Conservation (phyloP, 768 basidiomycete species). For the Tephrocybe rancida region DNA sequence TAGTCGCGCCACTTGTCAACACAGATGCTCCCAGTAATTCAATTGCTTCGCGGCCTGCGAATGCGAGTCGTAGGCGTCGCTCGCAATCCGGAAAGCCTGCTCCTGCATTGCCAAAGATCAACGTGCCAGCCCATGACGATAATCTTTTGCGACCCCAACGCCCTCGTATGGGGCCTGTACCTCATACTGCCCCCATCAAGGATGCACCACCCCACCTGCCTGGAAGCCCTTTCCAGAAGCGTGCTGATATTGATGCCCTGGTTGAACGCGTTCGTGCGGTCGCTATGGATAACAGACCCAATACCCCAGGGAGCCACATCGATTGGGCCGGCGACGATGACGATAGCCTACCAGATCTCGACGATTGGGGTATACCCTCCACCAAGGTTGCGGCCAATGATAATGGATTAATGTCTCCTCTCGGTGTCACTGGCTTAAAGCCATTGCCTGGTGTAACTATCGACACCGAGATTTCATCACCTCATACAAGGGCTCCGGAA, state of each 20-base stretch:
- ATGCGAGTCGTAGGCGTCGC: constrained; percentile 51
- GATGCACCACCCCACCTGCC: constrained; percentile 63
- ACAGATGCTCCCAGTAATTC: constrained; percentile 18
- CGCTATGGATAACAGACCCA: constrained; percentile 69
- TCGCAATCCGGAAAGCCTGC: constrained; percentile 39
- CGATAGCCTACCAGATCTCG: constrained; percentile 77
- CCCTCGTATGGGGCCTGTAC: constrained; percentile 27
- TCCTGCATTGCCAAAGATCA: constrained; percentile 29
- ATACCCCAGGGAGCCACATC: constrained; percentile 77
- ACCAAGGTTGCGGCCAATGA: constrained; percentile 28
- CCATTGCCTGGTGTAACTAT: constrained; percentile 53
- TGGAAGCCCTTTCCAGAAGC: constrained; percentile 44
- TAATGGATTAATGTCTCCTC: constrained; percentile 62
- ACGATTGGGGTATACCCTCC: constrained; percentile 81
- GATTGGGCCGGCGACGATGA: constrained; percentile 93
- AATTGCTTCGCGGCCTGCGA: constrained; percentile 40
- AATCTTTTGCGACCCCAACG: constrained; percentile 33
- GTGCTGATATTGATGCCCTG: constrained; percentile 71
- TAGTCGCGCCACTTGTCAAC: constrained; percentile 24
- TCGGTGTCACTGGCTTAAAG: constrained; percentile 63
- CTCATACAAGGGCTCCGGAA: constrained; percentile 1
- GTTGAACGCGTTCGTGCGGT: constrained; percentile 77
- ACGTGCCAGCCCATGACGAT: constrained; percentile 34
- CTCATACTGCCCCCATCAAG: constrained; percentile 47
- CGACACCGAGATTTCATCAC: constrained; percentile 20